Evolutionary conservation across 2,329 filamentous ascomycete species (phyloP).

Genomic region (Samsoniella hepiali): DNA sequence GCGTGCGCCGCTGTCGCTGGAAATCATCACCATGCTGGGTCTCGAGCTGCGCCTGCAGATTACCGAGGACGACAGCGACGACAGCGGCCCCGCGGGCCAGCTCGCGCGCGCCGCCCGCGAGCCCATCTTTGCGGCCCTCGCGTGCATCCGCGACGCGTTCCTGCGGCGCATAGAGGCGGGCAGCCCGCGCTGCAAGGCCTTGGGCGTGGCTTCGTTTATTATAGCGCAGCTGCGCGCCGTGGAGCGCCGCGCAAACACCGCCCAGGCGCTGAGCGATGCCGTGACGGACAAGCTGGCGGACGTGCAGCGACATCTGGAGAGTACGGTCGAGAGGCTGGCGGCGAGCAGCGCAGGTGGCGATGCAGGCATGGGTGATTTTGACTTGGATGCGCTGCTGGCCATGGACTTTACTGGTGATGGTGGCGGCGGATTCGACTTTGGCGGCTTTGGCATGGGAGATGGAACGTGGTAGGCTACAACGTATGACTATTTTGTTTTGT

Average conservation of each 20-base stretch:
- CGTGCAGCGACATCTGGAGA: not conserved
- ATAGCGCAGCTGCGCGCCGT: not conserved
- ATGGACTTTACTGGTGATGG: constrained; percentile 6
- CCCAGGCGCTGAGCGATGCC: not conserved
- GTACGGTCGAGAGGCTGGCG: not conserved
- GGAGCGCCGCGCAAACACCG: not conserved
- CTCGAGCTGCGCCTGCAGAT: constrained; percentile 11
- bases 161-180: constrained; percentile 1
- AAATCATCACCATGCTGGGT: constrained; percentile 13
- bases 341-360: not conserved
- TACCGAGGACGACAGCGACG: constrained; percentile 1
- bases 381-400: constrained; percentile 4
- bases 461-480: not conserved
- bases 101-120: not conserved
- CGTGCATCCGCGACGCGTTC: not conserved
- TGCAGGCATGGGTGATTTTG: not conserved
- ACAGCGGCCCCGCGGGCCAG: not conserved
- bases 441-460: not conserved
- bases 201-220: constrained; percentile 4
- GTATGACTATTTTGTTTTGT: not conserved
- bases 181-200: constrained; percentile 8
- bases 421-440: not conserved
- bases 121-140: not conserved
- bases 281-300: not conserved
- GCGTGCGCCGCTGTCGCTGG: constrained; percentile 5